phyloP scores from a whole-genome alignment of 768 basidiomycete species.

The Collybia mongolica region DNA sequence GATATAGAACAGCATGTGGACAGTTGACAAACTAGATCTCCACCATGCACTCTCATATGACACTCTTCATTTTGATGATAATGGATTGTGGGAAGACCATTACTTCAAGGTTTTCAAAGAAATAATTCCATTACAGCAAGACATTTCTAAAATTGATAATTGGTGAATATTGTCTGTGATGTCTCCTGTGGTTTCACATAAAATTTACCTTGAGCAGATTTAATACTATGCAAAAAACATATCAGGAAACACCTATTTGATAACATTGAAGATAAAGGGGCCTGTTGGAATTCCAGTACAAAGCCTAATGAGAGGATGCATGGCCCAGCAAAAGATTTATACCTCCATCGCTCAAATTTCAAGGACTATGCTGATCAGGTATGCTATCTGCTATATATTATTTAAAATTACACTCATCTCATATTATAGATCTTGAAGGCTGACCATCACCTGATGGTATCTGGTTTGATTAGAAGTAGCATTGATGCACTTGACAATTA shows the following conservation, averaged over 20 bases:
- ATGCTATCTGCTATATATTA: too few species aligned
- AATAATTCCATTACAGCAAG: slow-evolving; percentile 7
- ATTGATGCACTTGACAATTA: not conserved
- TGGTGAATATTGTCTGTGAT: too few species aligned
- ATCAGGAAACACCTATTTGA: slow-evolving; percentile 24
- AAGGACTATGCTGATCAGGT: slow-evolving; percentile 30
- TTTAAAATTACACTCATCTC: too few species aligned
- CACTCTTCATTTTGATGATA: slow-evolving; percentile 28
- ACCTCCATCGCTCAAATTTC: slow-evolving; percentile 26
- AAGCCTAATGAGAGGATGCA: slow-evolving; percentile 33
- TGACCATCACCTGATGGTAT: too few species aligned
- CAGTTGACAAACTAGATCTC: slow-evolving; percentile 28
- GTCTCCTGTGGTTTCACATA: too few species aligned
- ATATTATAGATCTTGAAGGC: too few species aligned
- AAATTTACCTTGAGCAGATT: too few species aligned
- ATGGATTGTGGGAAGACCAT: slow-evolving; percentile 31
- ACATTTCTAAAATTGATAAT: slow-evolving; percentile 16
- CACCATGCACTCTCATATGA: slow-evolving; percentile 33
- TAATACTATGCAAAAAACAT: slow-evolving; percentile 24
- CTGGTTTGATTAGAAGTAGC: too few species aligned
- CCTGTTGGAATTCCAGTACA: slow-evolving; percentile 24
- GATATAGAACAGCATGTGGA: slow-evolving; percentile 38
- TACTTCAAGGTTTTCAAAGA: slow-evolving; percentile 23
- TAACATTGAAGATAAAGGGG: slow-evolving; percentile 30
- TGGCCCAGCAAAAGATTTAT: slow-evolving; percentile 24